Conservation (phyloP, 2,329 filamentous ascomycete species). For the Pezizomycotina sp. region DNA sequence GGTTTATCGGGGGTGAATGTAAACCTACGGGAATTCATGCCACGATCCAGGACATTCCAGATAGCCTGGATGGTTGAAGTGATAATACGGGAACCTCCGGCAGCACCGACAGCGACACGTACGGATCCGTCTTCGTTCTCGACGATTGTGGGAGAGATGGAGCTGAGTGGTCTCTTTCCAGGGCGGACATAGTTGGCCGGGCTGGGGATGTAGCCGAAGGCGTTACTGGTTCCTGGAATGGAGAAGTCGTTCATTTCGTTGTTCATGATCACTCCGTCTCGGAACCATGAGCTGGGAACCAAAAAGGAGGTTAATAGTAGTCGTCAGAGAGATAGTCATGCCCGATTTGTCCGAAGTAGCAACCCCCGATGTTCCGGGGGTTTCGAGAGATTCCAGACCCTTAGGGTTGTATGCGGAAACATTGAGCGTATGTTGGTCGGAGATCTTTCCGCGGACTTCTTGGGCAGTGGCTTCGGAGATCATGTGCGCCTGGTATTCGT, state of each 20-base stretch:
- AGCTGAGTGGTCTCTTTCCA: slow-evolving; percentile 48
- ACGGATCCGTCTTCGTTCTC: slow-evolving; percentile 41
- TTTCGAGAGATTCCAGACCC: slow-evolving; percentile 48
- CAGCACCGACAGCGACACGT: slow-evolving; percentile 45
- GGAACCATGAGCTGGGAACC: slow-evolving; percentile 47
- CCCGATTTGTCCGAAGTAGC: slow-evolving; percentile 43
- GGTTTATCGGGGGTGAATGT: too few species aligned
- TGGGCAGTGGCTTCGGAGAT: slow-evolving; percentile 44
- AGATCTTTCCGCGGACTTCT: slow-evolving; percentile 48
- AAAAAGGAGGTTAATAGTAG: slow-evolving; percentile 51
- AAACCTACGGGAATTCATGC: too few species aligned
- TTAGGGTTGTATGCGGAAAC: slow-evolving; percentile 57
- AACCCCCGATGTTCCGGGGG: slow-evolving; percentile 39
- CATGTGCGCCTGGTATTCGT: slow-evolving; percentile 49
- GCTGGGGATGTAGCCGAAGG: slow-evolving; percentile 48
- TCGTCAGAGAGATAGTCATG: slow-evolving; percentile 46
- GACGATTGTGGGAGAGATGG: slow-evolving; percentile 47
- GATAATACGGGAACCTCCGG: slow-evolving; percentile 51
- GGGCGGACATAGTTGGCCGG: slow-evolving; percentile 49
- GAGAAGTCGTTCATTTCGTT: slow-evolving; percentile 50
- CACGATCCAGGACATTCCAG: slow-evolving; percentile 44
- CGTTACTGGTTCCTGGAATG: slow-evolving; percentile 46
- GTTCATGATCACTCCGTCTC: slow-evolving; percentile 54
- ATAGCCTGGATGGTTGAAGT: slow-evolving; percentile 50
- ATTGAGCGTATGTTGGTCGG: slow-evolving; percentile 53